A percentile compares a stretch with the other conserved stretches of the same genome.
Conservation (phyloP, 805 yeast species). For the Yamadazyma insecticola region DNA sequence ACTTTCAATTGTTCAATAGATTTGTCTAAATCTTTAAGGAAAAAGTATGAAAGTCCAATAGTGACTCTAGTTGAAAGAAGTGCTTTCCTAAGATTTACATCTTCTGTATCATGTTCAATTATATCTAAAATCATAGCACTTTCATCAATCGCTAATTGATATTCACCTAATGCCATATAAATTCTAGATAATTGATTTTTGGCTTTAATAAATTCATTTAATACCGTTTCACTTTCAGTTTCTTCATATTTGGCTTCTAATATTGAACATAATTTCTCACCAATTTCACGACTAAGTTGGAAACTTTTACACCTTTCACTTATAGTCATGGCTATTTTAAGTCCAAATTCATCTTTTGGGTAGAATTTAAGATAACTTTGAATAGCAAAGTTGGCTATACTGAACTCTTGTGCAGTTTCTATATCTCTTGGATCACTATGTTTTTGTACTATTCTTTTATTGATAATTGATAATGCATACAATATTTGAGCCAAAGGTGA, state of each 20-base stretch:
- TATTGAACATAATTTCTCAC: constrained; percentile 40
- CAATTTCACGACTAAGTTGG: constrained; percentile 46
- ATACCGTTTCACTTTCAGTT: constrained; percentile 42
- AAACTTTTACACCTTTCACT: constrained; percentile 71
- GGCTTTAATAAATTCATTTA: constrained; percentile 51
- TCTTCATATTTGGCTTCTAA: constrained; percentile 57
- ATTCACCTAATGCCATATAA: constrained; percentile 55
- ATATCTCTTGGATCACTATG: constrained; percentile 48
- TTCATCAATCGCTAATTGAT: constrained; percentile 53
- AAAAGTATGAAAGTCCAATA: constrained; percentile 69
- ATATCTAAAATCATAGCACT: constrained; percentile 55
- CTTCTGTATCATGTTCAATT: constrained; percentile 18
- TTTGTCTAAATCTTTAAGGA: constrained; percentile 54
- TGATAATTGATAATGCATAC: constrained; percentile 58
- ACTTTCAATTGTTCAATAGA: constrained; percentile 65
- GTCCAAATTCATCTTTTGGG: constrained; percentile 56
- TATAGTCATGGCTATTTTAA: constrained; percentile 49
- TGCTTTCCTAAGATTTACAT: constrained; percentile 11
- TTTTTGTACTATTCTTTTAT: constrained; percentile 36
- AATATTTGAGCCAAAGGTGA: constrained; percentile 66
- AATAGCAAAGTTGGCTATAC: constrained; percentile 65
- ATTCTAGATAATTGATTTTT: constrained; percentile 73
- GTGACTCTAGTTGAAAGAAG: constrained; percentile 60
- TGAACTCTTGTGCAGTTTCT: constrained; percentile 58
- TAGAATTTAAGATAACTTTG: constrained; percentile 56